Evolutionary conservation across 1,284 basidiomycete genomes (phyloP), one percentile per base, ranked within the genome.

Genomic region (Sutorius eximius): DNA sequence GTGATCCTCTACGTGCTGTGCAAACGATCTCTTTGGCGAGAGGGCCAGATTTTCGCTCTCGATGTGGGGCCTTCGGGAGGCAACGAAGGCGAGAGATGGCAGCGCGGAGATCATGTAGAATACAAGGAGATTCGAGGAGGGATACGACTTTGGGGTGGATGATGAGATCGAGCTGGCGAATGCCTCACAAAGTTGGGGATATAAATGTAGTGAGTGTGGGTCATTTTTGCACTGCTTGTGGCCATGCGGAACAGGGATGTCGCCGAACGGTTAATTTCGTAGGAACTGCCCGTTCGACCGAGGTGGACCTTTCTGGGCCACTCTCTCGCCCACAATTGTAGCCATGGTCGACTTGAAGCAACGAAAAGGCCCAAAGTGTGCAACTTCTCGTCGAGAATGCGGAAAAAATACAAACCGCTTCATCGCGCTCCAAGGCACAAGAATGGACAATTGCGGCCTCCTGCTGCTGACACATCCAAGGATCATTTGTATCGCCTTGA

Each of bases 131-230:
- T 40, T 45, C 30, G 43, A 38, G 18, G 42, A 49, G 24, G 47
- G 44, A 49, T 51, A 38, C 51, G 37, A 36, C 20, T 24, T 62
- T 50, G 16, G 45, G 37, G 56, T 49, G 45, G 41, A 45, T 37
- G 53, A 64, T 56, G 60, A 52, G 63, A 64, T 59, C 30, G 61
- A 53, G 40, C 18, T 46, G 49, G 45, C 12, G 55, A 36, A 45
- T 40, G 42, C 49, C 45, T 51, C 36, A 52, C 41, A 15, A 24
- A 41, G 51, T 38, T 48, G 46, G 46, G 42, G 58, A 27, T 70
- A 70, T 67, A 70, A 68, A 63, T 68, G 56, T 32, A 56, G 54
- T 42, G 44, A 49, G 51, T 51, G 64, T 51, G 59, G 56, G 59
- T 51, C 49, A 47, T 52, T 56, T 45, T 44, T 60, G 68, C 65